These are phyloP conservation scores for Claviceps paspali DNA, from an alignment of 2,329 filamentous ascomycete species.

Conservation along the genomic window DNA sequence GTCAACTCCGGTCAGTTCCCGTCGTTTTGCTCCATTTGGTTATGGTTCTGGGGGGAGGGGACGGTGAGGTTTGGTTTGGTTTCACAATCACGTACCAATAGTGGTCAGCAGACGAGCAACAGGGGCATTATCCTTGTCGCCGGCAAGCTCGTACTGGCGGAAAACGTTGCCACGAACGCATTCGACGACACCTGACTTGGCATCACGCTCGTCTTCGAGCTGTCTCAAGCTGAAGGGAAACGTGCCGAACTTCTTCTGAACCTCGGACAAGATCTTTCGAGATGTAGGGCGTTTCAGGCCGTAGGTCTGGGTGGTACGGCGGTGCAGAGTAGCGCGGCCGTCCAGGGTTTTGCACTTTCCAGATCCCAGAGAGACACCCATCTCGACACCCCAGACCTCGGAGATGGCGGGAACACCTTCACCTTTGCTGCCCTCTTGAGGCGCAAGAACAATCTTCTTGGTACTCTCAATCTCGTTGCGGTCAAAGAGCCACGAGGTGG, in stretches of 20 bases:
- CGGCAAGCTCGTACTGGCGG: slow-evolving; percentile 89
- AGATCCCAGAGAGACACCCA: slow-evolving; percentile 76
- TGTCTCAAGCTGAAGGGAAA: slow-evolving; percentile 98
- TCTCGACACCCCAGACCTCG: slow-evolving; percentile 96
- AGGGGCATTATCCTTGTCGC: slow-evolving; percentile 75
- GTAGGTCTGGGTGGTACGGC: slow-evolving; percentile 83
- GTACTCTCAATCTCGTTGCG: slow-evolving; percentile 92
- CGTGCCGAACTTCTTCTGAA: slow-evolving; percentile 90
- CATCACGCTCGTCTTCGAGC: slow-evolving; percentile 88
- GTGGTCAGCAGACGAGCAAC: slow-evolving; percentile 84
- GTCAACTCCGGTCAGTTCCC: neutral
- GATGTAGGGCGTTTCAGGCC: slow-evolving; percentile 88
- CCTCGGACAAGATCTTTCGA: slow-evolving; percentile 80
- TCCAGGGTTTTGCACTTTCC: slow-evolving; percentile 91
- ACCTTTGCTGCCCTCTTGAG: slow-evolving; percentile 74
- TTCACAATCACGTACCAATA: slow-evolving; percentile 59
- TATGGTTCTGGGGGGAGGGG: no score
- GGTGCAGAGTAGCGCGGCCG: slow-evolving; percentile 81
- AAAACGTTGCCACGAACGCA: slow-evolving; percentile 87
- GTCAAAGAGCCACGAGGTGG: slow-evolving; percentile 91
- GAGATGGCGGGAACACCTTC: slow-evolving; percentile 78
- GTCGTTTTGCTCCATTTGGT: slow-evolving; percentile 19
- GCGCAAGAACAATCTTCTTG: slow-evolving; percentile 94
- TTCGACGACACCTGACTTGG: slow-evolving; percentile 91
- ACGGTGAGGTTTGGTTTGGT: no score